Conservation (phyloP, 352 stramenopile species). For the Aphanomyces invadans region DNA sequence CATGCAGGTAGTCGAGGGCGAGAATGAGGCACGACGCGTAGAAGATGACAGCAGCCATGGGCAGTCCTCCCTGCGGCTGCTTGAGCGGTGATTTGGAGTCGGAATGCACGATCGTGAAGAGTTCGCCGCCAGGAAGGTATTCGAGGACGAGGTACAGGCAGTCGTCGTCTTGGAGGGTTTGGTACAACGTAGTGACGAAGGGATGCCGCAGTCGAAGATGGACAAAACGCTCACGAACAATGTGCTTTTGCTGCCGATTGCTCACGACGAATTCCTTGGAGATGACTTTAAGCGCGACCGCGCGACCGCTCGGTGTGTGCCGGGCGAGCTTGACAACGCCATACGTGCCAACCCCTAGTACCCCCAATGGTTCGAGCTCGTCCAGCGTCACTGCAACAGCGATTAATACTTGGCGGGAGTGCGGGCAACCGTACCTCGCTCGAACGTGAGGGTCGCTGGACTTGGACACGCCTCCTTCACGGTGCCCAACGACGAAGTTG, state of each 20-base stretch:
- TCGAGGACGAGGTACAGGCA: constrained; percentile 78
- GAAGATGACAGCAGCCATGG: constrained; percentile 54
- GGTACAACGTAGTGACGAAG: constrained; percentile 59
- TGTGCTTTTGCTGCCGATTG: constrained; percentile 69
- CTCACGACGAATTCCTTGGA: constrained; percentile 68
- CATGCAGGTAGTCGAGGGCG: constrained; percentile 70
- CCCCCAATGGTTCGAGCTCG: constrained; percentile 43
- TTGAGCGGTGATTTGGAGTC: constrained; percentile 21
- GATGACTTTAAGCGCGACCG: constrained; percentile 65
- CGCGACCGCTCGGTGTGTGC: constrained; percentile 47
- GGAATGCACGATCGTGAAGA: constrained; percentile 71
- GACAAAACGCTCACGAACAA: constrained; percentile 60
- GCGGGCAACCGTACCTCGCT: constrained; percentile 4
- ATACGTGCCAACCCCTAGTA: constrained; percentile 69
- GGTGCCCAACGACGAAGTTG: background rate
- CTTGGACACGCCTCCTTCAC: constrained; percentile 12
- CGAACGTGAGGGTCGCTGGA: constrained; percentile 20
- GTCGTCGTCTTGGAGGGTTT: constrained; percentile 77
- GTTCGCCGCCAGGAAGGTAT: constrained; percentile 66
- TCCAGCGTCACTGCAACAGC: background rate
- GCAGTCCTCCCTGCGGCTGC: constrained; percentile 27
- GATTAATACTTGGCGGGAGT: background rate
- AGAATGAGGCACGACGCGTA: constrained; percentile 86
- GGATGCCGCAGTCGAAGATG: constrained; percentile 58
- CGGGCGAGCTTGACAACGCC: constrained; percentile 71